Evolutionary conservation across 2,329 filamentous ascomycete genomes (phyloP).

Genomic region (Epichloe elymi): DNA sequence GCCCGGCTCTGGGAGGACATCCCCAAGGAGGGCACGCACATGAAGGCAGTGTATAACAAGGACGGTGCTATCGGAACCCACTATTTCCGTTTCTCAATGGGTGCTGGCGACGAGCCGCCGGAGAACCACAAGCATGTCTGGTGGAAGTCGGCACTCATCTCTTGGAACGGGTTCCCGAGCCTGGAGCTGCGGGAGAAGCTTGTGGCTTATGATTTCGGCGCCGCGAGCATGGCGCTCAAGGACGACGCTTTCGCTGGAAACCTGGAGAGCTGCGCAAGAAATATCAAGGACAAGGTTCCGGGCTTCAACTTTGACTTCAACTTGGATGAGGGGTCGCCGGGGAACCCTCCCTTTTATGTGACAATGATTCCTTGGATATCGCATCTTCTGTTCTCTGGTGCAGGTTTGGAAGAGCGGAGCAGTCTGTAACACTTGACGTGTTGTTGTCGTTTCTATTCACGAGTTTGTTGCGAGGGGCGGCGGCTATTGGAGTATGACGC

Average conservation of each 20-base stretch:
- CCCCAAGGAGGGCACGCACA: constrained; percentile 17
- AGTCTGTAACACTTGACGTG: no score
- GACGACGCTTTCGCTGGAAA: constrained; percentile 4
- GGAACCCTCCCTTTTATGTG: background rate
- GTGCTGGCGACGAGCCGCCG: constrained; percentile 9
- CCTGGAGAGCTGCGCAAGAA: constrained; percentile 3
- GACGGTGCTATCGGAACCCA: constrained; percentile 19
- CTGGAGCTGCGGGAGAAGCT: constrained; percentile 5
- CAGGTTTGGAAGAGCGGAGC: no score
- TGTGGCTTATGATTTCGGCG: constrained; percentile 7
- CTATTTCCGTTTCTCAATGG: constrained; percentile 18
- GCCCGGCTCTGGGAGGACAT: constrained; percentile 9
- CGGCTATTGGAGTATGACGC: no score
- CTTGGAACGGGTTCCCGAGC: constrained; percentile 19
- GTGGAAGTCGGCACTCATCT: constrained; percentile 17
- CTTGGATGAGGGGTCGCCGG: constrained; percentile 6
- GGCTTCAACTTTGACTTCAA: constrained; percentile 8
- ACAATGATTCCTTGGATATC: no score
- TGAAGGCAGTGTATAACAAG: constrained; percentile 25
- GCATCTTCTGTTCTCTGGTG: no score
- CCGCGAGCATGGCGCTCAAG: constrained; percentile 6
- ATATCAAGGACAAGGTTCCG: background rate
- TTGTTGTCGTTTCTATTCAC: no score
- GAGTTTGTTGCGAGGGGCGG: no score
- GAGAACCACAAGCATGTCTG: constrained; percentile 21